Evolutionary conservation across 371 early-diverging fungal genomes (phyloP).

Genomic region (Vairimorpha necatrix): DNA sequence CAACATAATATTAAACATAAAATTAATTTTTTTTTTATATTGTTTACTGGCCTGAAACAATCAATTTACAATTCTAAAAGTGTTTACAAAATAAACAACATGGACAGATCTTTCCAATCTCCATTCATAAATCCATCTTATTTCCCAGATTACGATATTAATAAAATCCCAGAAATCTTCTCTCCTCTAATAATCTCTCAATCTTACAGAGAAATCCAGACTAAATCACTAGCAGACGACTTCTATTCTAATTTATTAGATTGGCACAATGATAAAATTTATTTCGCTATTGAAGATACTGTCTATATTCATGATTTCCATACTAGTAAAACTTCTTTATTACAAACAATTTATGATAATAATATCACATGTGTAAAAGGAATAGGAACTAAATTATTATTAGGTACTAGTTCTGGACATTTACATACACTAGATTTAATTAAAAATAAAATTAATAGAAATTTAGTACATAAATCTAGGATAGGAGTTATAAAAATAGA

Average conservation of each 20-base stretch:
- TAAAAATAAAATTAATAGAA: slow-evolving; percentile 22
- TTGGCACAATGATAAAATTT: slow-evolving; percentile 62
- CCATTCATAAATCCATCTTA: not conserved
- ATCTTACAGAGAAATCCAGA: slow-evolving; percentile 36
- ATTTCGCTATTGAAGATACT: slow-evolving; percentile 55
- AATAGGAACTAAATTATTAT: slow-evolving; percentile 32
- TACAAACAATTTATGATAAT: slow-evolving; percentile 31
- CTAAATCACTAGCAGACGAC: slow-evolving; percentile 62
- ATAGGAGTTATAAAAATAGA: slow-evolving; percentile 61
- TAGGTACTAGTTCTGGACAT: slow-evolving; percentile 48
- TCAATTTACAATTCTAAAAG: not conserved
- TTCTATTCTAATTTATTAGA: slow-evolving; percentile 64
- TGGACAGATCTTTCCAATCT: not conserved
- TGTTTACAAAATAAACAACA: not conserved
- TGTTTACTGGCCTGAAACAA: not conserved
- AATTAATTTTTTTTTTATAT: no score
- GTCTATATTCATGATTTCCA: slow-evolving; percentile 60
- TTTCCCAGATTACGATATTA: not conserved
- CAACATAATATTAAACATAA: no score
- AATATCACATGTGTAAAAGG: slow-evolving; percentile 56
- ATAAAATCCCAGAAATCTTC: not conserved
- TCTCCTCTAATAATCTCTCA: slow-evolving; percentile 11
- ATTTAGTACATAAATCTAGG: slow-evolving; percentile 54
- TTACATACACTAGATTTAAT: slow-evolving; percentile 24
- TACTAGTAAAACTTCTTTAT: slow-evolving; percentile 34